Base-by-base conservation (phyloP, 2,329 filamentous ascomycete species). In the Uncinocarpus reesii region DNA sequence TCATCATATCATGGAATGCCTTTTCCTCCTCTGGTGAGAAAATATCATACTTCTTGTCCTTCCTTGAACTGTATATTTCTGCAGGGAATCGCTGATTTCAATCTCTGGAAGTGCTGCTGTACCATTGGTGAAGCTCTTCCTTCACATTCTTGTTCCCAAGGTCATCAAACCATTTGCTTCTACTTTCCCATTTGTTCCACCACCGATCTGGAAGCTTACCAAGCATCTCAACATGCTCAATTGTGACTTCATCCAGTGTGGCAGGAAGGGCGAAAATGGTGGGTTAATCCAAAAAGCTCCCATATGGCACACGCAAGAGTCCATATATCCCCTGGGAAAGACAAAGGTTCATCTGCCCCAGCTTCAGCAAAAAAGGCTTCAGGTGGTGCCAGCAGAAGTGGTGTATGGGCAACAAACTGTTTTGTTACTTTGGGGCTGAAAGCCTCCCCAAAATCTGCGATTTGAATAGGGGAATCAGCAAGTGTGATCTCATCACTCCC, bases 301-400 rank as follows among this genome's bases (percentile, higher is more conserved):
- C 60, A 67, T n/a, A 67, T 63, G 1, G 55, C 48, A 43, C 61
- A 67, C 0, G 54, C 58, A 18, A 66, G 57, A 15, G 60, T 65
- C 64, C 62, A 64, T 62, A 64, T 62, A 47, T 68, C 63, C 2
- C 58, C 61, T 7, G 57, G 16, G 31, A 60, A 62, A 3, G 59
- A 59, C 24, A 66, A 59, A 18, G 8, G 15, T 16, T 35, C 32
- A 35, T 35, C 32, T 35, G 4, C 32, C 20, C 32, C 32, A 16
- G 32, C 4, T 18, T 35, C 10, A 16, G 32, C 15, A 10, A 35
- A 35, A 11, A 6, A 11, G 11, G 26, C 5, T 28, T 28, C 26
- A 6, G 47, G 45, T 10, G 42, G 52, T 16, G 49, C 29, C 13
- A 56, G 13, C 44, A 50, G 13, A 23, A 57, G 55, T 44, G 55